Evolutionary conservation across 1,139 yeast species (phyloP).

Genomic region (Lizanozyma gosingica): DNA sequence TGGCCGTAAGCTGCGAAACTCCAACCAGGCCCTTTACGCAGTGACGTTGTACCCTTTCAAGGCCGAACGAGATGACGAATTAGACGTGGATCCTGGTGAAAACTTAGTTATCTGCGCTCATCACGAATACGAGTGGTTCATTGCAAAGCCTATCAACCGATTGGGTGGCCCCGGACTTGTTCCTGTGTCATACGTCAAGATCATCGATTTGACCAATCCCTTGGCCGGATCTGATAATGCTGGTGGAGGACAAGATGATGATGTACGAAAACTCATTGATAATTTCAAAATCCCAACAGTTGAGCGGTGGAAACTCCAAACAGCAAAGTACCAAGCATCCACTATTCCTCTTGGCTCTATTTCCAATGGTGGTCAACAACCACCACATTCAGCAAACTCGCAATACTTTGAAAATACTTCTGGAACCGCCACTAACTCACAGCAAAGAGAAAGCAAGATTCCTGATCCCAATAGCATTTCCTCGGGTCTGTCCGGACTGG

Average conservation of each 20-base stretch:
- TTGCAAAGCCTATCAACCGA: conserved; percentile 91
- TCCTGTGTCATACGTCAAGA: conserved; percentile 83
- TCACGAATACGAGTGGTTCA: conserved; percentile 94
- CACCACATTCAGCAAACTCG: conserved; percentile 26
- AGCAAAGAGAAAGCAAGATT: conserved; percentile 13
- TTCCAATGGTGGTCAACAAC: conserved; percentile 15
- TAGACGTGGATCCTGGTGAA: conserved; percentile 79
- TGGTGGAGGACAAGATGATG: conserved; percentile 16
- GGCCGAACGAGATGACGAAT: conserved; percentile 87
- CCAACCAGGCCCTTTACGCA: conserved; percentile 27
- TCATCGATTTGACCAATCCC: conserved; percentile 60
- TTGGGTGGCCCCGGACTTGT: conserved; percentile 96
- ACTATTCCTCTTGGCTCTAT: conserved; percentile 67
- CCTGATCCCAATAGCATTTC: not conserved
- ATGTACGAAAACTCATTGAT: conserved; percentile 33
- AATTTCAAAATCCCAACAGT: conserved; percentile 76
- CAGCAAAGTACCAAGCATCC: conserved; percentile 89
- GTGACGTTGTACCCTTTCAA: conserved; percentile 64
- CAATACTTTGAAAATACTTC: conserved; percentile 21
- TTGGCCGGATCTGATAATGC: conserved; percentile 17
- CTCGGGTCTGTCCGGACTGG: conserved; percentile 2
- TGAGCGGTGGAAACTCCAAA: conserved; percentile 89
- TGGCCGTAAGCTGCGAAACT: conserved; percentile 7
- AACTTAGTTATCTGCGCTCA: conserved; percentile 90
- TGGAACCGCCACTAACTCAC: conserved; percentile 21